These are phyloP conservation scores for Yamadazyma atlantica DNA, from an alignment of 1,139 yeast genomes.

Conservation along the genomic window DNA sequence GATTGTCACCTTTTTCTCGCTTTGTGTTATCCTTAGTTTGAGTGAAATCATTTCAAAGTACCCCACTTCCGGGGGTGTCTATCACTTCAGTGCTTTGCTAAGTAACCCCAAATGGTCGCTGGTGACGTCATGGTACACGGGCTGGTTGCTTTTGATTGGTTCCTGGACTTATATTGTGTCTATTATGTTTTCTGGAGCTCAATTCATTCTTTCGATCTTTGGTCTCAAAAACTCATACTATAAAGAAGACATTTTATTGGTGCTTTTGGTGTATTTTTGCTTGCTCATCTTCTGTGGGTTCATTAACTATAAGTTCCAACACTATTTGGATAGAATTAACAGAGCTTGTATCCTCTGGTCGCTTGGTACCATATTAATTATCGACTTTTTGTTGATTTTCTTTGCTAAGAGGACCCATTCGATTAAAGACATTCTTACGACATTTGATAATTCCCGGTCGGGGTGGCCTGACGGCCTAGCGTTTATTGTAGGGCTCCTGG, in stretches of 20 bases:
- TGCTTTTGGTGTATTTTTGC: constrained; percentile 54
- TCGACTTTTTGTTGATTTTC: constrained; percentile 59
- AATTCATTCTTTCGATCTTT: constrained; percentile 62
- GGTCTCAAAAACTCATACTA: constrained; percentile 61
- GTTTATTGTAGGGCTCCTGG: constrained; percentile 72
- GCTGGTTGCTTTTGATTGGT: constrained; percentile 72
- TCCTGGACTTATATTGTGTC: constrained; percentile 77
- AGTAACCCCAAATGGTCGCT: constrained; percentile 57
- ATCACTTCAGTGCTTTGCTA: constrained; percentile 71
- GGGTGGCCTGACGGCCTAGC: constrained; percentile 73
- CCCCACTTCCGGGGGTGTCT: constrained; percentile 74
- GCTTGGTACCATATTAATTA: constrained; percentile 65
- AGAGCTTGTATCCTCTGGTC: constrained; percentile 73
- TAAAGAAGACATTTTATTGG: constrained; percentile 55
- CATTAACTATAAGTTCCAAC: constrained; percentile 59
- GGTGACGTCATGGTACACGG: constrained; percentile 69
- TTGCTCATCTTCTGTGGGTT: constrained; percentile 61
- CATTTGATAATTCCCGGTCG: constrained; percentile 66
- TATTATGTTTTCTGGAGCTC: constrained; percentile 73
- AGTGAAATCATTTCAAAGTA: constrained; percentile 74
- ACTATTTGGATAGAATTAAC: constrained; percentile 61
- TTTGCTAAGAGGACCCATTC: constrained; percentile 64
- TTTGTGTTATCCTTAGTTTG: constrained; percentile 63
- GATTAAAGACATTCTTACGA: constrained; percentile 58
- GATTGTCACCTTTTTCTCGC: constrained; percentile 58